Conservation (phyloP, 495 filamentous ascomycete species). For the Aspergillus nanangensis region DNA sequence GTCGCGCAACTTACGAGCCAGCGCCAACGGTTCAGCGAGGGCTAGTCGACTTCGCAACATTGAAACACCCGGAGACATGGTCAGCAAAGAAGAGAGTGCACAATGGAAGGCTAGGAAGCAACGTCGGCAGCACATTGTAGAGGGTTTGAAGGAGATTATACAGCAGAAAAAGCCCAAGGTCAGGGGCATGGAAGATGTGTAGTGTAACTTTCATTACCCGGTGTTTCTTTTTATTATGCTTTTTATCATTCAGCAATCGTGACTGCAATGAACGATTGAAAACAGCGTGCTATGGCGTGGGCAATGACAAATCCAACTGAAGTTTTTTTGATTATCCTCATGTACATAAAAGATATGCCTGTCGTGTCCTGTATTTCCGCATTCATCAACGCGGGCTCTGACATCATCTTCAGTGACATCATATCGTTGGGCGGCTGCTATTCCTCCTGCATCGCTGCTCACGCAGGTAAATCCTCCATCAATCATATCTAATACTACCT, state of each 20-base stretch:
- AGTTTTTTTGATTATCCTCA: constrained; percentile 1
- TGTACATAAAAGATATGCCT: constrained; percentile 17
- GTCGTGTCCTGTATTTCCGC: no score
- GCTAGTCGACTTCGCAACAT: constrained; percentile 39
- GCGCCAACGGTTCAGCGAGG: constrained; percentile 43
- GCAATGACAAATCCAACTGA: constrained; percentile 8
- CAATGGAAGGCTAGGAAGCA: constrained; percentile 53
- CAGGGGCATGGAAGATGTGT: constrained; percentile 32
- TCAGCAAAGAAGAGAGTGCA: constrained; percentile 51
- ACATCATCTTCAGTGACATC: no score
- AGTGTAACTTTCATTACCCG: constrained; percentile 8
- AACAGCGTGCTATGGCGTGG: constrained; percentile 14
- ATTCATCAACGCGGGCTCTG: no score
- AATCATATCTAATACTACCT: no score
- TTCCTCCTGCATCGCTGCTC: no score
- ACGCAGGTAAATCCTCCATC: no score
- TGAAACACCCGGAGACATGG: constrained; percentile 28
- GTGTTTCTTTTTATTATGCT: constrained; percentile 5
- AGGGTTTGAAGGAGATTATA: constrained; percentile 35
- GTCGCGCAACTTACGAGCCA: constrained; percentile 37
- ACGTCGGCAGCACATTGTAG: constrained; percentile 51
- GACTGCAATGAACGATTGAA: constrained; percentile 9
- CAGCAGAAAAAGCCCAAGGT: constrained; percentile 33
- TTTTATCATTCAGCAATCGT: constrained; percentile 1
- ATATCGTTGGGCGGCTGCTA: no score